Base-by-base conservation (phyloP, 495 filamentous ascomycete species). In the Platismatia glauca region DNA sequence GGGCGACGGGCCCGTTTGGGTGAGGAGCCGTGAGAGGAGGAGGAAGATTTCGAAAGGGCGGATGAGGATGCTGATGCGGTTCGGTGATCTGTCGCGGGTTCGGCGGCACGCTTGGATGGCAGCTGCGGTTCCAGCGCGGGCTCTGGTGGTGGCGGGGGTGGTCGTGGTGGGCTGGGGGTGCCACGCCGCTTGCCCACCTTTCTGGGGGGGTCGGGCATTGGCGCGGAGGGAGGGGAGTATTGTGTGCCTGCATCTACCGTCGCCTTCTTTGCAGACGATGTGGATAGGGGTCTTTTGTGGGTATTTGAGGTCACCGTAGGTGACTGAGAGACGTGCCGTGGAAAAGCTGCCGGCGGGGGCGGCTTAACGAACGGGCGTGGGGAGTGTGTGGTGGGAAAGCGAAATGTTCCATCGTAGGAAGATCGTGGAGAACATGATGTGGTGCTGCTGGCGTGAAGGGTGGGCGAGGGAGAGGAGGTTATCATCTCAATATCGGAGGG, bases 1-100 rank as follows among this genome's bases (percentile, higher is more conserved):
- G 79, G 70, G 48, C 80, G 73, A 41, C 82, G 79, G 60, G 75
- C 69, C 55, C 82, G 81, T 69, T 83, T 84, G 20, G 77, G 73
- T 57, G 76, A 78, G 57, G 76, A 82, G 44, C 71, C 74, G 55
- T 82, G 58, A 72, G 77, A 58, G 77, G 71, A 71, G 73, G 80
- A 59, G 75, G 71, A 57, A 69, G 60, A 27, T 66, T 72, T 75
- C 68, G 75, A 71, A 66, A 76, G 69, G 70, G 76, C 78, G 55
- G 76, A 74, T 58, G 81, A 81, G 55, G 72, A 66, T 34, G 66
- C 66, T 41, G 77, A 62, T 38, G 72, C 64, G 43, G 68, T 63
- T 39, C 65, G 62, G 43, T 67, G 55, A 55, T 64, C 55, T 61
- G 66, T 62, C 12, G 71, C 69, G 57, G 63, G 38, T 24, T 31